These are phyloP conservation scores for Yamadazyma insecticola DNA, from an alignment of 805 yeast species.

Conservation along the genomic window DNA sequence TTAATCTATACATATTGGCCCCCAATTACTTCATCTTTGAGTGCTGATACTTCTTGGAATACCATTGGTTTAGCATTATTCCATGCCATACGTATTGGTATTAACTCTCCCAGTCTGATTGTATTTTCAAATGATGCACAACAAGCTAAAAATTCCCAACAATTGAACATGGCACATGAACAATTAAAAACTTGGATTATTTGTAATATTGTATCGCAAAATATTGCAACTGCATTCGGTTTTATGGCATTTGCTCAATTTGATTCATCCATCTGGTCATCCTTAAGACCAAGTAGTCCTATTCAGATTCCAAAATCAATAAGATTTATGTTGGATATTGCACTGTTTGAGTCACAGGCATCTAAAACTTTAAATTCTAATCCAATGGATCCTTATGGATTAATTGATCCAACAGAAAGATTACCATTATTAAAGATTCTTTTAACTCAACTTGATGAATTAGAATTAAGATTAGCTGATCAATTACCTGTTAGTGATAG, in stretches of 20 bases:
- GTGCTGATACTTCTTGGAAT: conserved; percentile 95
- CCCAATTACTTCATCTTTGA: conserved; percentile 86
- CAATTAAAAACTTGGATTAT: conserved; percentile 91
- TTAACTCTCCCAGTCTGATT: conserved; percentile 55
- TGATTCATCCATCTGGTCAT: conserved; percentile 60
- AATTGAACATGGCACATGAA: conserved; percentile 54
- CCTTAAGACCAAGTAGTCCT: conserved; percentile 45
- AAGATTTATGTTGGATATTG: conserved; percentile 74
- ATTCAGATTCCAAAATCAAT: conserved; percentile 53
- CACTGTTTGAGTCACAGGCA: conserved; percentile 81
- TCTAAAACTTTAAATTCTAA: conserved; percentile 73
- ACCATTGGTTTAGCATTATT: conserved; percentile 90
- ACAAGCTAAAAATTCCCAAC: conserved; percentile 43
- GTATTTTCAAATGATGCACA: conserved; percentile 27
- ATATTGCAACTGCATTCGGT: conserved; percentile 88
- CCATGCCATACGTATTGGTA: conserved; percentile 88
- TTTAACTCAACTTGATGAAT: conserved; percentile 66
- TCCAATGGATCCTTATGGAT: conserved; percentile 59
- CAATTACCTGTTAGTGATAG: conserved; percentile 48
- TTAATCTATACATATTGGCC: conserved; percentile 92
- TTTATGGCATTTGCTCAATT: conserved; percentile 90
- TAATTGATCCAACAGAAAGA: conserved; percentile 64
- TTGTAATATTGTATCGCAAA: conserved; percentile 85
- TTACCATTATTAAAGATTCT: conserved; percentile 70
- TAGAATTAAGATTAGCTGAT: conserved; percentile 52